phyloP scores from a whole-genome alignment of 768 basidiomycete genomes.

The Boletus sp. region DNA sequence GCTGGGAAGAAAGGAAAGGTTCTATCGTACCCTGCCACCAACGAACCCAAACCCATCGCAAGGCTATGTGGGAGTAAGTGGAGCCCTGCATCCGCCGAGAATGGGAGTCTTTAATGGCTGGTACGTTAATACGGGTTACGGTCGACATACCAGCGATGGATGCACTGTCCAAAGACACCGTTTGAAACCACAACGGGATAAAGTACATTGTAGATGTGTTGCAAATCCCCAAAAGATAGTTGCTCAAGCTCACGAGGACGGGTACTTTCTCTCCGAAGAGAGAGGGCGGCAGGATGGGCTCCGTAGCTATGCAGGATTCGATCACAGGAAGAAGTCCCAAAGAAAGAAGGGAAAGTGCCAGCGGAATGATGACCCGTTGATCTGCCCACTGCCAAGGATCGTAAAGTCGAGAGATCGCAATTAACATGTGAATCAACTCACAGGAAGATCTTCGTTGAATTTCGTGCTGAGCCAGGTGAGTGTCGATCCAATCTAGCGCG shows the following conservation, averaged over 20 bases:
- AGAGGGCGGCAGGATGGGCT: conserved; percentile 11
- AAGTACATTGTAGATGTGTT: conserved; percentile 15
- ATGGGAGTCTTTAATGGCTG: background rate
- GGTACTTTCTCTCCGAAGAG: conserved; percentile 9
- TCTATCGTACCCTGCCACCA: conserved; percentile 5
- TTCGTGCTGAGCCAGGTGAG: conserved; percentile 13
- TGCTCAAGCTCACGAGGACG: conserved; percentile 4
- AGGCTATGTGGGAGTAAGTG: conserved; percentile 14
- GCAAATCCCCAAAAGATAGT: conserved; percentile 5
- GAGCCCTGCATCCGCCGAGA: conserved; percentile 1
- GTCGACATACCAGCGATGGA: conserved; percentile 6
- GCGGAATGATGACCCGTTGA: conserved; percentile 1
- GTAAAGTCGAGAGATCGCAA: background rate
- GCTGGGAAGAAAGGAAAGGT: background rate
- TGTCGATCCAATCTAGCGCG: conserved; percentile 7
- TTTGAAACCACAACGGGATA: conserved; percentile 16
- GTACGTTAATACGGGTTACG: background rate
- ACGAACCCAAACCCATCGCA: conserved; percentile 11
- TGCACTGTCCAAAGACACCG: conserved; percentile 9
- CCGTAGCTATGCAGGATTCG: conserved; percentile 4
- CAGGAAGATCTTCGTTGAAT: conserved; percentile 13
- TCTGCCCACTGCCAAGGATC: conserved; percentile 7
- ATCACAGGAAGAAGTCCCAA: conserved; percentile 4
- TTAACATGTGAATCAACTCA: background rate
- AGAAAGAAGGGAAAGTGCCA: conserved; percentile 4